Evolutionary conservation across 306 rosid species (phyloP), one percentile per base, ranked within the genome.

Genomic region (Citrullus colocynthis): DNA sequence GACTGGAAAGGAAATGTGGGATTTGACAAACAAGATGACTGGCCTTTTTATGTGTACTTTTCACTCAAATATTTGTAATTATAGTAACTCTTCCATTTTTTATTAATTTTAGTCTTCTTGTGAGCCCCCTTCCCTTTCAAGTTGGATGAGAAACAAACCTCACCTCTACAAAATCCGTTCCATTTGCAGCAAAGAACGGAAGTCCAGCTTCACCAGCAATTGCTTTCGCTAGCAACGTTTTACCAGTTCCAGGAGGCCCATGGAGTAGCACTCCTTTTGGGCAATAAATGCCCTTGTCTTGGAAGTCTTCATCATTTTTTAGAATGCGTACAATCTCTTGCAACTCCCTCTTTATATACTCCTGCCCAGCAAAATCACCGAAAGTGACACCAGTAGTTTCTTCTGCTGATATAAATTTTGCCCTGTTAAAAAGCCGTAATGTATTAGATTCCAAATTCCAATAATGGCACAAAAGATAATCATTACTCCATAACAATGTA

Each of bases 341-440:
- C 64, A 94, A 86, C 84, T 94, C 98, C 80, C 89, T 84, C 87
- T 94, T 94, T 90, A 94, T 94, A 85, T 94, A 94, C 82, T 94
- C 98, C 91, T 94, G 98, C 81, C 98, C 98, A 87, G 98, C 98
- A 90, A 94, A 94, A 88, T 94, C 98, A 77, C 86, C 93, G 85
- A 94, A 94, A 74, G 97, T 89, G 82, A 94, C 84, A 75, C 98
- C 98, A 34, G 98, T 94, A 80, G 95, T 82, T 88, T 94, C 98
- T 88, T 94, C 98, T 49, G 98, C 98, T 56, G 98, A 91, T 87
- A 94, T 89, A 84, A 92, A 90, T 84, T 92, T 94, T 82, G 97
- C 98, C 94, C 98, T 94, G 95, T 78, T 81, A 75, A 84, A 76
- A 87, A 86, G 62, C 80, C 85, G 84, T 21, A 18, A 77, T 75